A percentile compares a stretch with the other conserved stretches of the same genome.
These are phyloP conservation scores for Agaricus blazei DNA, from an alignment of 768 basidiomycete species.

Conservation along the genomic window DNA sequence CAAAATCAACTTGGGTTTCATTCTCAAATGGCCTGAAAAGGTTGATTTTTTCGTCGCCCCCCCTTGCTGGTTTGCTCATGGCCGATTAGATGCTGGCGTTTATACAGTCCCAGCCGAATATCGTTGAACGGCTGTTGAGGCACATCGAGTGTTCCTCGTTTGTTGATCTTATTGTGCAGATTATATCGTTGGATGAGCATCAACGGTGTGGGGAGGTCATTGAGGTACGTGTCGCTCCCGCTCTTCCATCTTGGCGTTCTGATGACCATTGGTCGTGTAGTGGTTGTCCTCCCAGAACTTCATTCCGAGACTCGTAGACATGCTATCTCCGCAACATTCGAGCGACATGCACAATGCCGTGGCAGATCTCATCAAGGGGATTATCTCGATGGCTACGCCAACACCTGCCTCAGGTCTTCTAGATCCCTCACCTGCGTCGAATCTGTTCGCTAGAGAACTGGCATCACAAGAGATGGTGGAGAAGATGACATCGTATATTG, in stretches of 20 bases:
- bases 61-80: constrained; percentile 19
- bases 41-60: constrained; percentile 33
- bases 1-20: constrained; percentile 87
- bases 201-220: constrained; percentile 78
- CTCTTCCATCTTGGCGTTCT: constrained; percentile 2
- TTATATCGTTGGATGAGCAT: constrained; percentile 86
- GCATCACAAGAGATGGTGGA: constrained; percentile 68
- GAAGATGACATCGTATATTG: constrained; percentile 70
- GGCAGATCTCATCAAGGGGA: constrained; percentile 88
- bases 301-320: constrained; percentile 73
- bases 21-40: constrained; percentile 87
- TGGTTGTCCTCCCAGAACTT: constrained; percentile 87
- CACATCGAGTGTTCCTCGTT: constrained; percentile 90
- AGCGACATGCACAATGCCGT: constrained; percentile 81
- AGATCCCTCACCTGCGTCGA: constrained; percentile 71
- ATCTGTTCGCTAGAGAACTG: constrained; percentile 85
- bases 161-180: constrained; percentile 85
- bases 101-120: constrained; percentile 75
- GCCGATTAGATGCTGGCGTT: constrained; percentile 81
- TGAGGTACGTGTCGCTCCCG: constrained; percentile 58
- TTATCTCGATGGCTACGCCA: constrained; percentile 91
- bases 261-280: constrained; percentile 29
- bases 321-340: constrained; percentile 74
- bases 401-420: constrained; percentile 74
- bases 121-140: constrained; percentile 76